Base-by-base conservation (phyloP, 257 asterid genomes). In the Schizonepeta tenuifolia region DNA sequence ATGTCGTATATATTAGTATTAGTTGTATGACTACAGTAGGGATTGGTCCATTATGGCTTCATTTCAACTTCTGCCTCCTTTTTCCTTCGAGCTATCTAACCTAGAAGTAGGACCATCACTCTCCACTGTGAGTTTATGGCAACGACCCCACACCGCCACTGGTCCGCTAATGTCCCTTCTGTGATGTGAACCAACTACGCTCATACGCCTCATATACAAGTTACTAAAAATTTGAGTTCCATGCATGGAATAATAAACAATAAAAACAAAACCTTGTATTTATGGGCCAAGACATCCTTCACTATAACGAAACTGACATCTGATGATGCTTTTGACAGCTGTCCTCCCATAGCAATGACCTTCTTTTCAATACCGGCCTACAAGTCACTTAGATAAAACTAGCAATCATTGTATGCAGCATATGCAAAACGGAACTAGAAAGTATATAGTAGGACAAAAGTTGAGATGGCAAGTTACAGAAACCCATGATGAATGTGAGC, bases 331-430 rank as follows among this genome's bases (percentile, higher is more conserved):
- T 84, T 92, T 62, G 80, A 71, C 77, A 95, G 65, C 36, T 84
- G 78, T 77, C 98, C 99, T 74, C 97, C 97, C 99, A 95, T 95
- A 49, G 98, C 95, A 58, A 84, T 63, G 36, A 92, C 91, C 88
- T 86, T 81, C 85, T 87, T 88, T 44, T 58, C 84, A 57, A 95
- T 88, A 75, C 85, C 83, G 65, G 77, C 93, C 99, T 95, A 79
- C 79, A 81, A 65, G 80, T 50, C 67, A 78, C 15, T 43, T 58
- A 57, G 72, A 76, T 13, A 74, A 67, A 77, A 56, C 65, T 75
- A 80, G 57, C 56, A 68, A 66, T 62, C 62, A 73, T 28, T 22
- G 77, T 50, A 21, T 46, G 47, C 44, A 15, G 68, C 72, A 38
- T 26, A 55, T 26, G 44, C 17, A 22, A 61, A 54, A 61, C n/a